These are phyloP conservation scores for Mycena metata DNA, from an alignment of 768 basidiomycete genomes.

Conservation along the genomic window DNA sequence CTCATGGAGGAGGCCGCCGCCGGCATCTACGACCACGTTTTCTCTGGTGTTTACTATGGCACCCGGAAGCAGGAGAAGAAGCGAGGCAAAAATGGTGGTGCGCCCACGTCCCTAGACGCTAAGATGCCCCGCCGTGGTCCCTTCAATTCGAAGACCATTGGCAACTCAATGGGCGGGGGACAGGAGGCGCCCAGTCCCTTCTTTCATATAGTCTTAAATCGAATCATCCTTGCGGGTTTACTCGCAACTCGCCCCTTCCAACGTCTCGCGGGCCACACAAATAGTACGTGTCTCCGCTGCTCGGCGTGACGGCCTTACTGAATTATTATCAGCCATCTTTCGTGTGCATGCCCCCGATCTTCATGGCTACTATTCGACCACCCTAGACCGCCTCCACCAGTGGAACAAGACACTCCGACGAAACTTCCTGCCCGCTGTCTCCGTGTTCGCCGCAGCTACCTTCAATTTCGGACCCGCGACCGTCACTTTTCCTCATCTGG, in stretches of 20 bases:
- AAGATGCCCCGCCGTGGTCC: background rate
- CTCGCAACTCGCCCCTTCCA: background rate
- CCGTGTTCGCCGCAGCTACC: conserved; percentile 41
- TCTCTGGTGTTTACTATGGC: conserved; percentile 4
- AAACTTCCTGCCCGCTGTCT: background rate
- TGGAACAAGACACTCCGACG: background rate
- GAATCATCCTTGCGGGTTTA: background rate
- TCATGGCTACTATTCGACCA: background rate
- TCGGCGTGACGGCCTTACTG: background rate
- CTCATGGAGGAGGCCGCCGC: background rate
- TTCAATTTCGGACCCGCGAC: conserved; percentile 48
- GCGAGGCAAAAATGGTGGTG: background rate
- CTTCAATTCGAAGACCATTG: background rate
- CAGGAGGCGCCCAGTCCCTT: background rate
- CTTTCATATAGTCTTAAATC: conserved; percentile 1
- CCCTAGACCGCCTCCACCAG: background rate
- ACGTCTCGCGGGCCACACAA: conserved; percentile 7
- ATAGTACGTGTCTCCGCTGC: background rate
- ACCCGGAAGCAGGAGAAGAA: background rate
- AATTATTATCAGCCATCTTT: background rate
- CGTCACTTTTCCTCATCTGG: conserved; percentile 39
- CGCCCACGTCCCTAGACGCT: background rate
- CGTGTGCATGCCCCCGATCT: background rate
- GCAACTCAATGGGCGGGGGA: conserved; percentile 15
- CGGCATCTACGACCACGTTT: background rate